phyloP scores from a whole-genome alignment of 202 grass and related monocot genomes.

The Brachypodium distachyon region DNA sequence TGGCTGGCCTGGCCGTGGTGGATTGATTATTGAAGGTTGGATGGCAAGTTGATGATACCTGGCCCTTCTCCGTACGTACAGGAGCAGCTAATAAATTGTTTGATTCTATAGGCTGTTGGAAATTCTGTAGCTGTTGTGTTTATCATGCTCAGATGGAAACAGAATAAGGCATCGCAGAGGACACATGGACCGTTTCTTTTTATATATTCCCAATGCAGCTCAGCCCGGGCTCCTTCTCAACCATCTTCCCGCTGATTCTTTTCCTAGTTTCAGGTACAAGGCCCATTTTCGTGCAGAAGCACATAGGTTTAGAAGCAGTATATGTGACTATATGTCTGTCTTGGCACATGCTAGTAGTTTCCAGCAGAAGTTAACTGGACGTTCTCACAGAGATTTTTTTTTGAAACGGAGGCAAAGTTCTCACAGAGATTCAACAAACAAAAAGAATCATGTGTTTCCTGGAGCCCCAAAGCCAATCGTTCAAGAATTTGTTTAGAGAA shows the following conservation, averaged over 20 bases:
- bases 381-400: not conserved
- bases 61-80: too few relatives aligned
- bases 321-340: too few relatives aligned
- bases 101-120: too few relatives aligned
- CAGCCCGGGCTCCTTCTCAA: slow-evolving; percentile 55
- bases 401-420: too few relatives aligned
- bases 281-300: slow-evolving; percentile 46
- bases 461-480: not conserved
- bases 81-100: too few relatives aligned
- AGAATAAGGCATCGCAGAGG: too few relatives aligned
- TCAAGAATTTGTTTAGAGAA: not conserved
- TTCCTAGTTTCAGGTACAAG: slow-evolving; percentile 44
- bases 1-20: too few relatives aligned
- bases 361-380: not conserved
- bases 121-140: too few relatives aligned
- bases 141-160: too few relatives aligned
- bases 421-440: not conserved
- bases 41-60: too few relatives aligned
- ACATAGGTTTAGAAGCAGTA: slow-evolving; percentile 75
- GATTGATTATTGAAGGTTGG: too few relatives aligned
- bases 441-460: not conserved
- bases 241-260: slow-evolving; percentile 42
- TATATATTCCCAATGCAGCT: slow-evolving; percentile 58
- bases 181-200: slow-evolving; percentile 36
- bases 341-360: slow-evolving; percentile 28